Percentiles rank a stretch among this genome's conserved stretches.
Conservation (phyloP, 805 yeast species). For the Candida michaelii region DNA sequence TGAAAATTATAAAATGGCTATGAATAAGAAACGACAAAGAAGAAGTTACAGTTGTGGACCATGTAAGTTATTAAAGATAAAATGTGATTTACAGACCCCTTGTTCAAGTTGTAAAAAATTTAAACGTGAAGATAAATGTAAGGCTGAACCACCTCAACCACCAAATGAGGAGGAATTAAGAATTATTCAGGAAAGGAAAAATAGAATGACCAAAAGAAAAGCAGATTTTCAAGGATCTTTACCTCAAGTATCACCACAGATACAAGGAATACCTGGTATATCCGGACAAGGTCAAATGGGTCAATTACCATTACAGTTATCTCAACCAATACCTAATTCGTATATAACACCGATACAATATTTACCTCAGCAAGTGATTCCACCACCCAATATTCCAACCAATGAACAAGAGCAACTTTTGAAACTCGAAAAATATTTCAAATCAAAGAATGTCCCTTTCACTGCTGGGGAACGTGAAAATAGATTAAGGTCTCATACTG, state of each 20-base stretch:
- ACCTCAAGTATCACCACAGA: neutral
- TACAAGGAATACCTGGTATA: neutral
- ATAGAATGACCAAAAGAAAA: constrained; percentile 17
- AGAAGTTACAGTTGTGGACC: constrained; percentile 59
- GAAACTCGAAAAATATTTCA: neutral
- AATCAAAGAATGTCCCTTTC: constrained; percentile 1
- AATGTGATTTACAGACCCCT: constrained; percentile 50
- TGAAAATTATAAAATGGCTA: no score
- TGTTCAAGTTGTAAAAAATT: constrained; percentile 46
- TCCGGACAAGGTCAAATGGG: neutral
- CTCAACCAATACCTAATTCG: neutral
- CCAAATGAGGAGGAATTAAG: constrained; percentile 39
- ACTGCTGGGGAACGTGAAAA: neutral
- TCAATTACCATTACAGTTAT: neutral
- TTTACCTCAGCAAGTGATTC: neutral
- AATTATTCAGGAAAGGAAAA: constrained; percentile 30
- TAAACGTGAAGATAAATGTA: constrained; percentile 38
- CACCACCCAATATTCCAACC: neutral
- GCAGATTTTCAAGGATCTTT: neutral
- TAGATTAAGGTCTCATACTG: constrained; percentile 1
- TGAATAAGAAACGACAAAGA: constrained; percentile 35
- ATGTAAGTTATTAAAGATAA: constrained; percentile 52
- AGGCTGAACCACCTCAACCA: constrained; percentile 43
- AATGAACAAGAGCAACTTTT: neutral
- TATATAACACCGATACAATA: neutral